phyloP scores from a whole-genome alignment of 352 stramenopile species.

The Phytophthora agathidicida region DNA sequence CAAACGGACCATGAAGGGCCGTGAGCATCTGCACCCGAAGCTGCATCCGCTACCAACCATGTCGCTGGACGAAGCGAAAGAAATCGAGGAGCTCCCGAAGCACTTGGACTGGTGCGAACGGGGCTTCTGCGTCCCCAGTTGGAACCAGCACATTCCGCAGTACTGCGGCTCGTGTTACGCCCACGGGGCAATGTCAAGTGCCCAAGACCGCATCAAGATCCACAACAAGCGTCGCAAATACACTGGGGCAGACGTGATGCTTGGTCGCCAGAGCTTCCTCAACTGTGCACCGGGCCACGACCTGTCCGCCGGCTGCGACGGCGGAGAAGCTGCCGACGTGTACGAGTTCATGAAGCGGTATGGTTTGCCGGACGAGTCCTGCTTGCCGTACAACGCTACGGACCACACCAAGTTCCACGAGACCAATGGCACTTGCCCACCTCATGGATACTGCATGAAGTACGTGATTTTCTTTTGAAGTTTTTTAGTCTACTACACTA shows the following conservation, averaged over 20 bases:
- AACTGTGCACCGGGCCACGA: conserved; percentile 82
- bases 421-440: conserved; percentile 77
- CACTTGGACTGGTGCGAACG: conserved; percentile 93
- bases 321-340: conserved; percentile 73
- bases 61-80: conserved; percentile 42
- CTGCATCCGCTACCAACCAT: conserved; percentile 44
- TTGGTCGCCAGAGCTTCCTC: conserved; percentile 80
- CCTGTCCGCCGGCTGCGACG: conserved; percentile 67
- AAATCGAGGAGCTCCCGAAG: conserved; percentile 49
- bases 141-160: conserved; percentile 86
- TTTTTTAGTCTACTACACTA: not conserved
- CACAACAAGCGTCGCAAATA: conserved; percentile 67
- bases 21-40: conserved; percentile 69
- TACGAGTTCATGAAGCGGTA: conserved; percentile 85
- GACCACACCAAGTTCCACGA: conserved; percentile 74
- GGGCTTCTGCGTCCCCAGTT: conserved; percentile 80
- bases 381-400: conserved; percentile 83
- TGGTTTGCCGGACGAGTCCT: conserved; percentile 80
- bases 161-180: conserved; percentile 90
- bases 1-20: conserved; percentile 77
- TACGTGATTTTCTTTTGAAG: conserved; percentile 37
- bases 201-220: conserved; percentile 88
- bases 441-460: conserved; percentile 86
- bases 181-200: conserved; percentile 75
- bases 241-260: conserved; percentile 74